Evolutionary conservation across 768 basidiomycete genomes (phyloP).

Genomic region (Flagelloscypha sp.): DNA sequence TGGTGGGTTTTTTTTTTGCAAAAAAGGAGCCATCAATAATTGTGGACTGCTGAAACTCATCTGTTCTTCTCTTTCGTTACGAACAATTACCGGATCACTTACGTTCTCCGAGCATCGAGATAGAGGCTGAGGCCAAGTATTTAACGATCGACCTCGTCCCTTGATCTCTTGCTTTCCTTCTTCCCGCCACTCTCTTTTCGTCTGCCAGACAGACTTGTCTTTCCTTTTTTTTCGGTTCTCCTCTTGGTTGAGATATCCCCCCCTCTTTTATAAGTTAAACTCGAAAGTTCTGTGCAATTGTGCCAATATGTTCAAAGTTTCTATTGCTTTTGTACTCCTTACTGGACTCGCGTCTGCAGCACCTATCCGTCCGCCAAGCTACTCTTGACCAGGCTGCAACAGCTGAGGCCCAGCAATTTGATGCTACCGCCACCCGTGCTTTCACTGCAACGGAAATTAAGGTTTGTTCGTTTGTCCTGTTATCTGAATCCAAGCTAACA

Average conservation of each 20-base stretch:
- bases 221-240: slow-evolving; percentile 7
- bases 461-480: slow-evolving; percentile 4
- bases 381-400: slow-evolving; percentile 9
- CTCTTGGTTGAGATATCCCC: slow-evolving; percentile 2
- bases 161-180: slow-evolving; percentile 3
- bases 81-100: too few species aligned
- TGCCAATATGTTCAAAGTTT: slow-evolving; percentile 11
- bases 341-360: slow-evolving; percentile 11
- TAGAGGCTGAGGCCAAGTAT: too few species aligned
- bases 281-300: not conserved
- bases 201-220: slow-evolving; percentile 8
- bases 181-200: slow-evolving; percentile 3
- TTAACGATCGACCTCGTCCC: too few species aligned
- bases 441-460: slow-evolving; percentile 14
- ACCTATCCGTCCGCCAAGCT: slow-evolving; percentile 11
- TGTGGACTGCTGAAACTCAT: too few species aligned
- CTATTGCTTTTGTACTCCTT: slow-evolving; percentile 14
- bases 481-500: not conserved
- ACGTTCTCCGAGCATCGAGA: too few species aligned
- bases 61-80: too few species aligned
- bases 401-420: slow-evolving; percentile 14
- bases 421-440: slow-evolving; percentile 15
- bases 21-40: too few species aligned
- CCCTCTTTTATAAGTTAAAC: too few species aligned
- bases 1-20: too few species aligned